Conservation (phyloP, 805 yeast genomes). For the Candida multigemmis region DNA sequence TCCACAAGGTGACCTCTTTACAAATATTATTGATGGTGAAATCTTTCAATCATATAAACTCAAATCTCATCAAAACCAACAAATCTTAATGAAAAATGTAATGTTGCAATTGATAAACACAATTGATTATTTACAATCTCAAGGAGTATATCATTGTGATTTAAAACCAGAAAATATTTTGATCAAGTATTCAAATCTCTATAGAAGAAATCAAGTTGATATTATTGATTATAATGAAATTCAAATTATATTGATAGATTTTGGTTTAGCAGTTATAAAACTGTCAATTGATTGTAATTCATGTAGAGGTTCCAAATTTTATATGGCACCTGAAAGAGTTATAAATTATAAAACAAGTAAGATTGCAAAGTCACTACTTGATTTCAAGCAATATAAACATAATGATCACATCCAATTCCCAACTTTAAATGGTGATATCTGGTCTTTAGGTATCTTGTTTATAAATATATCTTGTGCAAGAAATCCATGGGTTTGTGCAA, state of each 20-base stretch:
- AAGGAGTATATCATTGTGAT: constrained; percentile 31
- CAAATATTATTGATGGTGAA: constrained; percentile 70
- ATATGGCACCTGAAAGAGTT: constrained; percentile 90
- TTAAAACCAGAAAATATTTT: constrained; percentile 39
- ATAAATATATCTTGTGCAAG: constrained; percentile 75
- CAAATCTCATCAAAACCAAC: constrained; percentile 26
- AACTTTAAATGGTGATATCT: constrained; percentile 71
- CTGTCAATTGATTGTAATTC: constrained; percentile 53
- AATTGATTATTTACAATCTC: constrained; percentile 21
- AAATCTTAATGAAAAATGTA: constrained; percentile 35
- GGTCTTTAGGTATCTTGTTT: constrained; percentile 74
- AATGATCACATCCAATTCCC: constrained; percentile 35
- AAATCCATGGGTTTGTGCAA: constrained; percentile 87
- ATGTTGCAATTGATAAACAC: constrained; percentile 31
- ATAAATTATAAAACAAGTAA: constrained; percentile 30
- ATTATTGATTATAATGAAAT: constrained; percentile 38
- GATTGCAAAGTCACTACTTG: constrained; percentile 15
- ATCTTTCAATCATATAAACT: constrained; percentile 41
- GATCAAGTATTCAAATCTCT: constrained; percentile 20
- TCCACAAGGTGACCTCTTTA: constrained; percentile 79
- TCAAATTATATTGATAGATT: constrained; percentile 66
- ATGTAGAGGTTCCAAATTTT: constrained; percentile 81
- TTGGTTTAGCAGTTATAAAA: constrained; percentile 74
- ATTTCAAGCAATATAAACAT: constrained; percentile 17
- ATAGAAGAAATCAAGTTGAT: constrained; percentile 9